A percentile compares a stretch with the other conserved stretches of the same genome.
Conservation (phyloP, 2,329 filamentous ascomycete species). For the Cordyceps pruinosa region DNA sequence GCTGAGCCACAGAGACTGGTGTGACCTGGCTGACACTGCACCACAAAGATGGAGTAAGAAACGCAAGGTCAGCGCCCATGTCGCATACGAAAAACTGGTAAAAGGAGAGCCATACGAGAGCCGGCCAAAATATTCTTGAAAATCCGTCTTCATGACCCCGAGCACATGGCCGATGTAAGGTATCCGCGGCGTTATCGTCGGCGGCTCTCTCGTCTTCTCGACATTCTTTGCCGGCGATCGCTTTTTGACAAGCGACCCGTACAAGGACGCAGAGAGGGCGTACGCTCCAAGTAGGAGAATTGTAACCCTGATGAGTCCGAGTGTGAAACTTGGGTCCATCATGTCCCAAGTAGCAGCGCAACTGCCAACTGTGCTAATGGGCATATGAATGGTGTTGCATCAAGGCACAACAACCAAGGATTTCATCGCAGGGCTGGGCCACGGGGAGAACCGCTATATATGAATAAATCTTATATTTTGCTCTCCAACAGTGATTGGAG, state of each 20-base stretch:
- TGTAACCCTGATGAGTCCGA: neutral
- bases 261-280: neutral
- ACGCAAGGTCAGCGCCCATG: neutral
- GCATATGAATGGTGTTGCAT: neutral
- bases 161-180: constrained; percentile 4
- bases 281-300: neutral
- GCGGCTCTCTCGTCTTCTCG: neutral
- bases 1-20: neutral
- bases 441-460: neutral
- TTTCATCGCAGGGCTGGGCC: neutral
- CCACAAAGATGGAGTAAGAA: neutral
- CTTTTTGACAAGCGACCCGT: neutral
- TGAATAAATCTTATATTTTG: neutral
- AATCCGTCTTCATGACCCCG: constrained; percentile 1
- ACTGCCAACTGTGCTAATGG: neutral
- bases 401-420: neutral
- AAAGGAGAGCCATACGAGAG: neutral
- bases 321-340: constrained; percentile 1
- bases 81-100: no score
- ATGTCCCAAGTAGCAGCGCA: neutral
- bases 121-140: constrained; percentile 9
- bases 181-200: constrained; percentile 5
- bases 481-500: neutral
- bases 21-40: constrained; percentile 5
- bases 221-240: neutral